Evolutionary conservation across 148 eudicot genomes (phyloP).

Genomic region (Persicaria tinctoria): DNA sequence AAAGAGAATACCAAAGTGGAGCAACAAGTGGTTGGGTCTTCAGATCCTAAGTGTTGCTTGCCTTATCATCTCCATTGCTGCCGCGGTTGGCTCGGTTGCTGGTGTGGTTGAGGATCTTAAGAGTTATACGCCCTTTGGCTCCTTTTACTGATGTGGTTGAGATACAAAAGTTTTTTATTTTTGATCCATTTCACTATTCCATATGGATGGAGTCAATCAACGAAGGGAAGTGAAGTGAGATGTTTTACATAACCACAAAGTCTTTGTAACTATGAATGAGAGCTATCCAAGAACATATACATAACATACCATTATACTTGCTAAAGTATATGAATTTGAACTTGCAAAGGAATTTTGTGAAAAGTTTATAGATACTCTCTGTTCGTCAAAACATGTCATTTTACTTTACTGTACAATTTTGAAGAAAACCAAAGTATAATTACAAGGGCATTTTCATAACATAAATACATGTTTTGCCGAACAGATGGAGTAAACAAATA

Average conservation of each 20-base stretch:
- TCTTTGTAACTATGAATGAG: background rate
- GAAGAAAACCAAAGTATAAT: no score
- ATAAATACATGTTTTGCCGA: no score
- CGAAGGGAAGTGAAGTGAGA: background rate
- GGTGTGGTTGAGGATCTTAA: conserved; percentile 38
- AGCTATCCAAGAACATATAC: background rate
- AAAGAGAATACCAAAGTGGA: conserved; percentile 45
- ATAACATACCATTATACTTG: background rate
- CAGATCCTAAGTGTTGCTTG: conserved; percentile 44
- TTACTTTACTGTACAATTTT: no score
- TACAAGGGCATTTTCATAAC: no score
- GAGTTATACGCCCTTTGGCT: conserved; percentile 39
- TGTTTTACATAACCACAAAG: background rate
- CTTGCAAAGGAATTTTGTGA: no score
- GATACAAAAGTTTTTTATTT: background rate
- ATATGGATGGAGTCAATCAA: background rate
- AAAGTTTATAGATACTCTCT: no score
- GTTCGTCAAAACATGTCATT: no score
- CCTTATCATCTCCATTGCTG: conserved; percentile 35
- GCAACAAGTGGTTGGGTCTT: conserved; percentile 36
- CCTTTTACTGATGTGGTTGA: conserved; percentile 22
- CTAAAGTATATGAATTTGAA: no score
- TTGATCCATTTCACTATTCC: background rate
- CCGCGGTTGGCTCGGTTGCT: conserved; percentile 45
- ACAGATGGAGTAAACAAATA: no score